Evolutionary conservation across 169 alveolate genomes (phyloP), one percentile per base, ranked within the genome.

Genomic region (Nephromyces sp.): DNA sequence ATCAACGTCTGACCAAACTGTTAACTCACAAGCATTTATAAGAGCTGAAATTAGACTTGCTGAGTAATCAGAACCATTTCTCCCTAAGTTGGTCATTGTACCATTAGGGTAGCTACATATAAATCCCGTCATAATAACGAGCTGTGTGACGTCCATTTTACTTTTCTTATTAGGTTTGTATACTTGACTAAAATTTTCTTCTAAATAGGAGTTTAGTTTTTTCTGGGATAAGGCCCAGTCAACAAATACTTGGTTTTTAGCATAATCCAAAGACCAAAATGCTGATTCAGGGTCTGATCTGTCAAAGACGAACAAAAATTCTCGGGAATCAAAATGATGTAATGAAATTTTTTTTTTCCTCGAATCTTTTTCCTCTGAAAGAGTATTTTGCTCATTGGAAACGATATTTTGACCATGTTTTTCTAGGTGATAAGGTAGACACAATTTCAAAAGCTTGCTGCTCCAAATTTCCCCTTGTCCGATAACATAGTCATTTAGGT

Each of bases 1-100:
- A 52, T 77, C 68, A 51, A 79, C 85, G 29, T 73, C 80, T 30
- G 78, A 71, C 85, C 85, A 79, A 34, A 79, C 74, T 70, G 71
- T 74, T 8, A 79, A 70, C 31, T 79, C 85, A 8, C 79, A 32
- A 2, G 85, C 85, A n/a, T 34, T 24, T 43, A 73, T 52, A 15
- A 77, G 79, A 24, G 81, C 81, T 8, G 80, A 80, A 31, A 79
- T 67, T 24, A 79, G 68, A 2, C 80, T 72, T 29, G 85, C 85
- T 2, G 81, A 66, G 78, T 71, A 75, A 73, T 79, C 85, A 4
- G 78, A 66, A 32, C 85, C 85, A 62, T 67, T 77, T 22, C 85
- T 32, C n/a, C 81, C 81, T 21, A 79, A 32, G 8, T 78, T 79
- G 6, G 81, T 72, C 67, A 74, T 74, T 43, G 57, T 43, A 43